A percentile compares a stretch with the other conserved stretches of the same genome.
These are phyloP conservation scores for Ophiostoma fasciatum DNA, from an alignment of 2,329 filamentous ascomycete species.

Conservation along the genomic window DNA sequence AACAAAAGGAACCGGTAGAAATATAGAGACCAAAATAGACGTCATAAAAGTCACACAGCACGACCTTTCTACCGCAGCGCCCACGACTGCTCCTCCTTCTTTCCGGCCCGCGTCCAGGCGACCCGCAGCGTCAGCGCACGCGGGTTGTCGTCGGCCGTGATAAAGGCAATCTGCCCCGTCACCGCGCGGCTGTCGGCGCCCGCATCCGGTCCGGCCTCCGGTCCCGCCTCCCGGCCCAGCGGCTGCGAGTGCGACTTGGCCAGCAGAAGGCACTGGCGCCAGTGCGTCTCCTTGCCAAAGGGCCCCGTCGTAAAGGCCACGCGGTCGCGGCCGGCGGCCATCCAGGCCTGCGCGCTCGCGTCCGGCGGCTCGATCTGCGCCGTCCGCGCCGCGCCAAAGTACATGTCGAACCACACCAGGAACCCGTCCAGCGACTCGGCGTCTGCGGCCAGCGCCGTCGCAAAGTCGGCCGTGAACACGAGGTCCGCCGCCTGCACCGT, in stretches of 20 bases:
- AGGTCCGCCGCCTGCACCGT: conserved; percentile 57
- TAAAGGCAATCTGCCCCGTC: conserved; percentile 54
- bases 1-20: not conserved
- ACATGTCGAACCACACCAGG: conserved; percentile 86
- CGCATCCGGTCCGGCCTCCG: too few relatives aligned
- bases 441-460: conserved; percentile 43
- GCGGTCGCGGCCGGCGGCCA: conserved; percentile 40
- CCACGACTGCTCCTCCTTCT: conserved; percentile 33
- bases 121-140: conserved; percentile 51
- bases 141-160: conserved; percentile 53
- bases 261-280: conserved; percentile 71
- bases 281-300: conserved; percentile 64
- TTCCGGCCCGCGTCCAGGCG: conserved; percentile 38
- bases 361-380: conserved; percentile 34
- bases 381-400: conserved; percentile 55
- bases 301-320: conserved; percentile 86
- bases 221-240: too few relatives aligned
- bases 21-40: not conserved
- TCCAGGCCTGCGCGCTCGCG: conserved; percentile 48
- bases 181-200: conserved; percentile 42
- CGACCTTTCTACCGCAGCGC: conserved; percentile 9
- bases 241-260: conserved; percentile 42
- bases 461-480: conserved; percentile 56
- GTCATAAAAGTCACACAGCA: not conserved
- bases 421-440: conserved; percentile 69